Conservation (phyloP, 805 yeast species). For the Citeromyces matritensis region DNA sequence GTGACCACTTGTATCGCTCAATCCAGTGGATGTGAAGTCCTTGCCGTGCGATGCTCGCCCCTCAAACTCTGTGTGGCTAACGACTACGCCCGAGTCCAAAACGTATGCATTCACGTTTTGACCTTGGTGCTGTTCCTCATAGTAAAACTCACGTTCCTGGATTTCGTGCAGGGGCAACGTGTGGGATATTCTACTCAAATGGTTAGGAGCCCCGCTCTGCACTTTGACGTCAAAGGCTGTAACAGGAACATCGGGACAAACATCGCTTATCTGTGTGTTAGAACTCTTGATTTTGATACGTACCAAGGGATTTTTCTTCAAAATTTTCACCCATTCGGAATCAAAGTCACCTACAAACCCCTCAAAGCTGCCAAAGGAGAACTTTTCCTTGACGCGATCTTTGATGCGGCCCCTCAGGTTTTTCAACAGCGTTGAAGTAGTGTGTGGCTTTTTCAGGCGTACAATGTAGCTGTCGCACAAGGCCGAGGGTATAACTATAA, state of each 20-base stretch:
- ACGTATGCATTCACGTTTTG: conserved; percentile 57
- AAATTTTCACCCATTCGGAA: conserved; percentile 25
- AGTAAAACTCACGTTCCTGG: conserved; percentile 23
- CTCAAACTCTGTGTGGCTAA: conserved; percentile 46
- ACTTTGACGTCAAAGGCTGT: conserved; percentile 33
- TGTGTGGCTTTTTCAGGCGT: conserved; percentile 32
- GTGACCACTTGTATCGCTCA: conserved; percentile 60
- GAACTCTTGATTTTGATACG: conserved; percentile 2
- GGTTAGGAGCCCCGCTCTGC: conserved; percentile 27
- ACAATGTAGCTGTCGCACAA: conserved; percentile 22
- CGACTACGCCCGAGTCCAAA: conserved; percentile 71
- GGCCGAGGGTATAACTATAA: neutral
- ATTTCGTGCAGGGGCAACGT: conserved; percentile 13
- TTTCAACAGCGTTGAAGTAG: conserved; percentile 30
- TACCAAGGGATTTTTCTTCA: conserved; percentile 36
- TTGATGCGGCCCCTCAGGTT: conserved; percentile 14
- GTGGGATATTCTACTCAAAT: conserved; percentile 50
- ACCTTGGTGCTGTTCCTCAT: conserved; percentile 32
- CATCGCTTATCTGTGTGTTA: conserved; percentile 31
- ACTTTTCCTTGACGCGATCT: conserved; percentile 30
- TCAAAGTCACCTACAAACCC: conserved; percentile 57
- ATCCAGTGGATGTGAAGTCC: conserved; percentile 47
- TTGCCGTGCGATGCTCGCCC: conserved; percentile 45
- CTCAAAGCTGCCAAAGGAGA: conserved; percentile 55
- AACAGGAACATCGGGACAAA: conserved; percentile 52